These are phyloP conservation scores for Diplodia corticola DNA, from an alignment of 2,329 filamentous ascomycete genomes.

Conservation along the genomic window DNA sequence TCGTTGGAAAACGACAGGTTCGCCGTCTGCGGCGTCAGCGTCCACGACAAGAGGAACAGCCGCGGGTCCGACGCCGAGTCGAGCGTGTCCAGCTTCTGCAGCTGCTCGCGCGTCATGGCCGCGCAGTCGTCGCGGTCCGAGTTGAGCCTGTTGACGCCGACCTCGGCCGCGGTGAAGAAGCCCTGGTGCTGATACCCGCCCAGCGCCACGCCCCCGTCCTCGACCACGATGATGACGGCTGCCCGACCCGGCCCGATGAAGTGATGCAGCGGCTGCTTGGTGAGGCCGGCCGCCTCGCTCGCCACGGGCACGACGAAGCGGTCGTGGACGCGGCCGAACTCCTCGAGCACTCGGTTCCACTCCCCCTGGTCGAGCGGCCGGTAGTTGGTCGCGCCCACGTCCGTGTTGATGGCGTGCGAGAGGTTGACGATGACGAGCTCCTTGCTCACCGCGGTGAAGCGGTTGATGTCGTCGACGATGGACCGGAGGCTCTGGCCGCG, in stretches of 20 bases:
- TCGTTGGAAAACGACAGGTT: background rate
- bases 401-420: slow-evolving; percentile 48
- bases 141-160: background rate
- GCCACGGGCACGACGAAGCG: background rate
- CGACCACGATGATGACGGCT: background rate
- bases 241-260: background rate
- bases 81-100: background rate
- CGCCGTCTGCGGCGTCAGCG: background rate
- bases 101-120: background rate
- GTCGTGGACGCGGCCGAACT: background rate
- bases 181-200: background rate
- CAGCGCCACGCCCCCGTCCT: background rate
- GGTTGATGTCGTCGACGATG: background rate
- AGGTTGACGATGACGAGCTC: slow-evolving; percentile 50
- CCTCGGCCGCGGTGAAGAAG: background rate
- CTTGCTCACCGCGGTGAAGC: background rate
- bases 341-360: background rate
- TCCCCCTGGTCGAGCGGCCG: background rate
- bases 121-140: background rate
- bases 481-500: slow-evolving; percentile 28
- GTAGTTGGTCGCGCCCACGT: slow-evolving; percentile 22
- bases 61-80: background rate
- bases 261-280: background rate
- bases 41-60: background rate
- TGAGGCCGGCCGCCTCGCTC: background rate